A percentile compares a stretch with the other conserved stretches of the same genome.
These are phyloP conservation scores for Pleurotus salmoneostramineus DNA, from an alignment of 768 basidiomycete species.

Conservation along the genomic window DNA sequence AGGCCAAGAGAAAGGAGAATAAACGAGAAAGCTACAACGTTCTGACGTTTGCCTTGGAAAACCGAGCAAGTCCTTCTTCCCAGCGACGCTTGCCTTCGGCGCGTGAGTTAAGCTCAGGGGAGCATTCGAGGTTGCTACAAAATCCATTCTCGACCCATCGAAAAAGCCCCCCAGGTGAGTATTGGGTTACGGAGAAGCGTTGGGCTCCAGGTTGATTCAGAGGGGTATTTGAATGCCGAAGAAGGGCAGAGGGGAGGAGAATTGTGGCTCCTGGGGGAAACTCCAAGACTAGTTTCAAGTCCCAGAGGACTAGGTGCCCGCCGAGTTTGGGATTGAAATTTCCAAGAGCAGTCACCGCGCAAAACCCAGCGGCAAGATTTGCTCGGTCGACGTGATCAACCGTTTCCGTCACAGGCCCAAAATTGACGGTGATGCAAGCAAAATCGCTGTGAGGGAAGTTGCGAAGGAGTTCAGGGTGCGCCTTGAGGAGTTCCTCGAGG, in stretches of 20 bases:
- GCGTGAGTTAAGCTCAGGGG: too few species aligned
- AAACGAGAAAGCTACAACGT: too few species aligned
- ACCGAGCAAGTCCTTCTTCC: too few species aligned
- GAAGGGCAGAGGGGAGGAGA: slow-evolving; percentile 16
- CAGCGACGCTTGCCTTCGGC: too few species aligned
- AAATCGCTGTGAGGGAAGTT: slow-evolving; percentile 9
- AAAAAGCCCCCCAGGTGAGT: slow-evolving; percentile 17
- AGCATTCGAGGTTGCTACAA: slow-evolving; percentile 13
- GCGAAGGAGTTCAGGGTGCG: neutral
- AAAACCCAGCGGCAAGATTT: slow-evolving; percentile 11
- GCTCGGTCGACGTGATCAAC: slow-evolving; percentile 3
- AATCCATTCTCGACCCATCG: too few species aligned
- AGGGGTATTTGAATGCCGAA: slow-evolving; percentile 13
- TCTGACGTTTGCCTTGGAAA: too few species aligned
- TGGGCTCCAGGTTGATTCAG: slow-evolving; percentile 8
- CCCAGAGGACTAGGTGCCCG: slow-evolving; percentile 19
- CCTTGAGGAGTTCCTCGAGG: neutral
- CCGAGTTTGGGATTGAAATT: slow-evolving; percentile 7
- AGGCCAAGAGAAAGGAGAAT: too few species aligned
- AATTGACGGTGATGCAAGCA: slow-evolving; percentile 9
- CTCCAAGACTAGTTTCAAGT: slow-evolving; percentile 14
- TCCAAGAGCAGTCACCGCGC: slow-evolving; percentile 12
- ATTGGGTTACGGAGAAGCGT: slow-evolving; percentile 16
- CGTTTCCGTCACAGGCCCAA: neutral
- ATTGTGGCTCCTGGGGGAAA: slow-evolving; percentile 17